Base-by-base conservation (phyloP, 2,329 filamentous ascomycete species). In the Verticillium klebahnii region DNA sequence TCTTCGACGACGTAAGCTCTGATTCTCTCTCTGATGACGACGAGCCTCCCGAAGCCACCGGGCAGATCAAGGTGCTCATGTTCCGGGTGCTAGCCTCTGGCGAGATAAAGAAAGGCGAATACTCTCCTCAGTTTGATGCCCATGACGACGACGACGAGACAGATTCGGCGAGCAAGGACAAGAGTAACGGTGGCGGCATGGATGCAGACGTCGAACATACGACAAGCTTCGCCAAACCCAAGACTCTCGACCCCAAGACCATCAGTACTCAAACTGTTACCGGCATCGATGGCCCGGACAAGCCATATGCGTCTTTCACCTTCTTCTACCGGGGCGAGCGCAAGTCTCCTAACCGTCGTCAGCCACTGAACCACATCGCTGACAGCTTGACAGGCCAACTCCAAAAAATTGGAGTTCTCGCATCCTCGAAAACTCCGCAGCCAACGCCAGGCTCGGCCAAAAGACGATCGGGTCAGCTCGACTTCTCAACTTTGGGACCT, bases 181-280 rank as follows among this genome's bases (percentile, higher is more conserved):
- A 31, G 14, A 56, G n/a, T 25, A 31, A 34, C 14, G 78, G 80
- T 32, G 82, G 81, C 15, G 81, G 82, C 32, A 86, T 90, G 63
- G 91, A 93, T 69, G 90, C 87, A 50, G 92, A 97, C 70, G 86
- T 97, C 61, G 95, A 98, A 76, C 95, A 99, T 74, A 98, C 95
- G 2, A 98, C 95, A 8, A 97, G 93, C 73, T 98, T 98, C 75
- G 94, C 94, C 11, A 96, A 97, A 78, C 94, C 93, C 15, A 98
- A 97, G 82, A 90, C 92, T 1, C 82, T 97, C 60, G 96, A 98
- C 77, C 94, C 94, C 0, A 97, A 97, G 78, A 93, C 92, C 2
- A 99, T 99, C 72, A 98, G 93, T 72, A 99, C 95, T 2, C 95
- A 99, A 77, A 99, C 95, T 0, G 95, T 99, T n/a, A 98, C 95